Base-by-base conservation (phyloP, 2,329 filamentous ascomycete species). In the Bisporella sp. region DNA sequence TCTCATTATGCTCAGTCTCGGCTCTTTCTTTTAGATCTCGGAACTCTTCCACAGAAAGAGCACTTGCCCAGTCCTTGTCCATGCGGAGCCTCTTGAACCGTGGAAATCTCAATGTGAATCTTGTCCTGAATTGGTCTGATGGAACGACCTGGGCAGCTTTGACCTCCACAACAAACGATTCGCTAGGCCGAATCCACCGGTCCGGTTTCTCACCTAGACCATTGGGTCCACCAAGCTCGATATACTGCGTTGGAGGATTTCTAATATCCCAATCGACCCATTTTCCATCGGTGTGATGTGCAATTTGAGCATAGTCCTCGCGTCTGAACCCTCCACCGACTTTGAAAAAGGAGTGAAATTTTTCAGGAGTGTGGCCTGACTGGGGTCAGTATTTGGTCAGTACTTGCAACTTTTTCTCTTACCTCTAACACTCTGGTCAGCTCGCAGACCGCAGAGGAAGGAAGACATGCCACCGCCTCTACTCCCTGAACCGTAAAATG, bases 301-400 rank as follows among this genome's bases (percentile, higher is more conserved):
- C 77, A 43, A 99, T 84, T 51, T 85, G 81, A 0, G 85, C 82
- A 65, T 96, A 97, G 62, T 99, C 93, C 47, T 87, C 81, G 1
- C 82, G 85, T 11, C 80, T 83, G 66, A 97, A 91, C 0, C 93
- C 93, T 48, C 93, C 93, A n/a, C 93, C 93, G 12, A 99, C 93
- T 67, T 93, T 96, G 76, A 91, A 95, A 71, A 99, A 96, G n/a
- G 90, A 96, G 61, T 84, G 87, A 63, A 84, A 95, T 66, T 89
- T 90, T 68, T 88, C 85, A 0, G 82, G 77, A 54, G 82, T 77
- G 5, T 72, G 73, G 32, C 59, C 61, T 63, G 12, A 2, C 73
- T 41, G 29, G 28, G 5, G 30, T 41, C 21, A 48, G 49, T 57
- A 57, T 21, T 21, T 21, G 21, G 21, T 21, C 21, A 21, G 21